Base-by-base conservation (phyloP, 225 moss, liverwort and hornwort genomes). In the Asterella californica region DNA sequence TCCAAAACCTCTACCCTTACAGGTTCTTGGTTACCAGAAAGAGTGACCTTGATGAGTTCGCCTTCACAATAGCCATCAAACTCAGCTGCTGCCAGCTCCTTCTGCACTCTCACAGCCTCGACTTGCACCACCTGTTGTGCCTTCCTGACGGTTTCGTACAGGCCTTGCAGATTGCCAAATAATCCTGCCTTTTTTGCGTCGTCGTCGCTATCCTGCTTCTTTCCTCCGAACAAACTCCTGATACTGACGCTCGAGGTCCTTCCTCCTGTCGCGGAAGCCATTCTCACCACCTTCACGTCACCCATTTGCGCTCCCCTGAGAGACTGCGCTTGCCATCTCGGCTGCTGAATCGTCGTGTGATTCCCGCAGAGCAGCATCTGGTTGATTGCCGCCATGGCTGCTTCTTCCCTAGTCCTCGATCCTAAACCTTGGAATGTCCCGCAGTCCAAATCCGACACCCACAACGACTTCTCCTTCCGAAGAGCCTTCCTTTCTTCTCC, bases 61-160 rank as follows among this genome's bases (percentile, higher is more conserved):
- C 86, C 94, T 48, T 93, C 87, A 74, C 93, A 99, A 80, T 93
- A 99, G 30, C 97, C 97, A 83, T 95, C 92, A 76, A 99, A 99
- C 88, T 99, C 97, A 67, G 97, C 95, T 79, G 89, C 88, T 71
- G 97, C 97, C 81, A 99, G 93, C 90, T 99, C 97, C 81, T 99
- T 99, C 82, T 99, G 97, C 76, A 93, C 94, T 37, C 89, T 87
- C 59, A 99, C 97, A 48, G 93, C 97, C 88, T 99, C 97, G 83
- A 94, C 94, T 85, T 99, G 97, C 79, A 99, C 97, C 75, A 99
- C 97, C 83, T 99, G 97, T 82, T 99, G 97, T 17, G 97, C 97
- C 86, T 99, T 99, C 86, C 87, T 91, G 66, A 99, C 94, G 14
- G 97, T 95, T 2, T 99, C 97, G 83, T 99, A 99, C 24, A 99